Percentiles rank a stretch among this genome's conserved stretches.
Conservation (phyloP, 768 basidiomycete species). For the Nidula microcarpa region DNA sequence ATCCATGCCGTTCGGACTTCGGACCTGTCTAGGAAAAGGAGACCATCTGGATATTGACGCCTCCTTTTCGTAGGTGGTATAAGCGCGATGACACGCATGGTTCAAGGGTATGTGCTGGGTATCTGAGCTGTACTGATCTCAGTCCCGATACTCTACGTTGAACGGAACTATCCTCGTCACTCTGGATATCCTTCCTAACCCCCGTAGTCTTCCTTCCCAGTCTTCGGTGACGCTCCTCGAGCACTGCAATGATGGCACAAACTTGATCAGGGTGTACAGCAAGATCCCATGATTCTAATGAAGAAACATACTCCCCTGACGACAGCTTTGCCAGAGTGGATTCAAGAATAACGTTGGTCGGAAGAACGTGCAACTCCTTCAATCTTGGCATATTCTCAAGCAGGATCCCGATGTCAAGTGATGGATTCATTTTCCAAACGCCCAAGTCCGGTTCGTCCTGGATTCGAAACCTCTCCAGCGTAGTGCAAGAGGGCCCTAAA, state of each 20-base stretch:
- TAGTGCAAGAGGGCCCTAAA: neutral
- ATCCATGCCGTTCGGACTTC: too few species aligned
- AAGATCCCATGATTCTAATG: neutral
- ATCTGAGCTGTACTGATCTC: neutral
- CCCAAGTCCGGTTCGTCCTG: neutral
- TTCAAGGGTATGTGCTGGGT: neutral
- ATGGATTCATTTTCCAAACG: neutral
- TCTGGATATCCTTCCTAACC: too few species aligned
- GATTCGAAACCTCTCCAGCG: neutral
- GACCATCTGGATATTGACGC: neutral
- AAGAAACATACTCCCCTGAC: neutral
- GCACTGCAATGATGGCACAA: neutral
- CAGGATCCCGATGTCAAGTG: neutral
- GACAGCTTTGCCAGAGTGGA: neutral
- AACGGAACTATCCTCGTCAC: neutral
- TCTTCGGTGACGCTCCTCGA: neutral
- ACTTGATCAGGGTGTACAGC: neutral
- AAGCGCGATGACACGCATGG: neutral
- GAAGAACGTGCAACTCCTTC: neutral
- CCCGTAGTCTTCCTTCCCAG: neutral
- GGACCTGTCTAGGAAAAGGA: too few species aligned
- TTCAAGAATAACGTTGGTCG: neutral
- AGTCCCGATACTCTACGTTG: neutral
- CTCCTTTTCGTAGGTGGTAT: neutral
- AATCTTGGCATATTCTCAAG: neutral